Base-by-base conservation (phyloP, 192 early-diverging fungal species). In the Podila verticillata region DNA sequence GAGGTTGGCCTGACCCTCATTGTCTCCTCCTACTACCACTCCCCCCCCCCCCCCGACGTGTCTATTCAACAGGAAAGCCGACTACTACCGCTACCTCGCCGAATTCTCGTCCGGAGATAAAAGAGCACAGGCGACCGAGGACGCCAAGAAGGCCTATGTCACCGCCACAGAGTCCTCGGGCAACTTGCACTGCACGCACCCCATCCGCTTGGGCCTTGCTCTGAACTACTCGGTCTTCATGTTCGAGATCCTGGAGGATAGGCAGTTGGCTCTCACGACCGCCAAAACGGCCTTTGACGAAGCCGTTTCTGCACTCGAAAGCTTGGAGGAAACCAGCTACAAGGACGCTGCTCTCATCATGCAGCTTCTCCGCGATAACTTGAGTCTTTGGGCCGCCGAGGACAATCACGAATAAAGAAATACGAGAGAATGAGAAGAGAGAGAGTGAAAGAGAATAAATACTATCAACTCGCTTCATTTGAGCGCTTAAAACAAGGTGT, bases 181-280 rank as follows among this genome's bases (percentile, higher is more conserved):
- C 2, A 80, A 85, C 64, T 89, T 98, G 22, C 88, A 95, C 48
- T 89, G 95, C 32, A 97, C 96, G 31, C 96, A 98, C 87, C 97
- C 97, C 39, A 97, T 98, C 83, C 95, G 97, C 73, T 93, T 98
- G 57, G 97, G 97, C 36, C 91, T 98, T 62, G 97, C 96, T 34
- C 87, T 98, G 82, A 98, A 98, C 93, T 96, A 95, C 89, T 98
- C 97, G 35, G 97, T 98, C 20, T 97, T 98, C 87, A 97, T 96
- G 86, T 97, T 96, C 83, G 97, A 98, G 89, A 97, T 98, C 85
- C 87, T 96, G 68, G 97, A 96, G 88, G 94, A 95, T 29, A 95
- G 96, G 66, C 92, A 96, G 82, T 90, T 92, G 63, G 97, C 97
- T 60, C 97, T 96, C 89, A 92, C 93, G 10, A 85, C 92, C 44